Base-by-base conservation (phyloP, 768 basidiomycete genomes). In the Macrocybe gigantea region DNA sequence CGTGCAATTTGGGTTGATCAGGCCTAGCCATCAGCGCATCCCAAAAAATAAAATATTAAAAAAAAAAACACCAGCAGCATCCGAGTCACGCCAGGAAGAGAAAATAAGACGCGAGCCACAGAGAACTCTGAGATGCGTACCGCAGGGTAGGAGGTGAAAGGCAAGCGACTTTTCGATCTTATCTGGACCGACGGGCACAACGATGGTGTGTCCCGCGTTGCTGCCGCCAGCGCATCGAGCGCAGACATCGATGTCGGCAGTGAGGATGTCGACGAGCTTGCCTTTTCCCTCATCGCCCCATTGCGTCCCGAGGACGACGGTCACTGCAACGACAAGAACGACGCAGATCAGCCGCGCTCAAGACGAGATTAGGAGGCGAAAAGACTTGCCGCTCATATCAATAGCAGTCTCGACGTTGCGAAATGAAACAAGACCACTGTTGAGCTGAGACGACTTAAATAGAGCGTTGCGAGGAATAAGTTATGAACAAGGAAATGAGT, bases 171-270 rank as follows among this genome's bases (percentile, higher is more conserved):
- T 93, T 67, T 82, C 80, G 49, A 80, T 72, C 39, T 79, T 78
- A 50, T 89, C 79, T 40, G 82, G 77, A 8, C 80, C 78, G 22
- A 79, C 64, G 5, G 85, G 83, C 5, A 83, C 90, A 53, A 99
- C 86, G 64, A 99, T 97, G 15, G 96, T 98, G 69, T 99, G 96
- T 2, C 96, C 96, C 15, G 96, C 96, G 63, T 99, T 99, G 72
- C 97, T 98, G 8, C 96, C 96, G 10, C 96, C 96, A 9, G 96
- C 96, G 64, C 93, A 97, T 41, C 96, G 80, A 13, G 93, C 95
- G 59, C 94, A 98, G 62, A 98, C 64, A 65, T 99, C 96, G 50
- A 80, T 76, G 38, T 94, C 80, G 10, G 87, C 89, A 35, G 93
- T 80, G 54, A 99, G 78, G 61, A 99, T 92, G 64, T 99, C 96